Evolutionary conservation across 345 rosid genomes (phyloP), one percentile per base, ranked within the genome.

Genomic region (Reutealis trisperma): DNA sequence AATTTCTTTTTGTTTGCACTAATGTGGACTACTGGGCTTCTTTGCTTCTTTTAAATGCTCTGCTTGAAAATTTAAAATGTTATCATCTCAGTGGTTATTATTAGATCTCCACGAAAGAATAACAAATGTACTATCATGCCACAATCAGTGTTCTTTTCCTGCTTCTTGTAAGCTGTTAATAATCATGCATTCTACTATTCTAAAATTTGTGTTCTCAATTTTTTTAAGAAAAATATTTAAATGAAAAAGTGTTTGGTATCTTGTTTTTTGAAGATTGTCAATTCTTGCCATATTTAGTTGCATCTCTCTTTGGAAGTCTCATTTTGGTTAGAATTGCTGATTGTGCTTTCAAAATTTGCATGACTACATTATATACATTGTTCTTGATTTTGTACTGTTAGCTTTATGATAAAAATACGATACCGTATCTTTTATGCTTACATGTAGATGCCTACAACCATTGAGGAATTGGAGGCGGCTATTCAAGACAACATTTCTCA

Each of bases 381-480:
- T 45, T 22, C 71, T 6, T 67, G n/a, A 37, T 10, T 42, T 70
- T 44, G 7, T 9, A 27, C 7, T 18, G 2, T 62, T 52, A 5
- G 25, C 27, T 63, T 15, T 60, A 8, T 27, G 41, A 10, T 74
- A 6, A 1, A 14, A 73, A 41, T 16, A 63, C 44, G 58, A 25
- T 47, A 34, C 19, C 58, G 16, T 16, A 67, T 51, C 22, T 22
- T n/a, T 44, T 14, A 16, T 41, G 24, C 54, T 68, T 51, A 9
- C 30, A 5, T 68, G 47, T 61, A 81, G 84, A 77, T 81, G 84
- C 84, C 84, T n/a, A 64, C 78, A 12, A 93, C 98, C 18, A 77
- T 95, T 54, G 99, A 93, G 88, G 98, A 95, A 78, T 72, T 95
- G 83, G 91, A 92, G 81, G 99, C 98, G 63, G 96, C 96, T 19